These are phyloP conservation scores for Phytophthora sojae DNA, from an alignment of 352 stramenopile species.

Conservation along the genomic window DNA sequence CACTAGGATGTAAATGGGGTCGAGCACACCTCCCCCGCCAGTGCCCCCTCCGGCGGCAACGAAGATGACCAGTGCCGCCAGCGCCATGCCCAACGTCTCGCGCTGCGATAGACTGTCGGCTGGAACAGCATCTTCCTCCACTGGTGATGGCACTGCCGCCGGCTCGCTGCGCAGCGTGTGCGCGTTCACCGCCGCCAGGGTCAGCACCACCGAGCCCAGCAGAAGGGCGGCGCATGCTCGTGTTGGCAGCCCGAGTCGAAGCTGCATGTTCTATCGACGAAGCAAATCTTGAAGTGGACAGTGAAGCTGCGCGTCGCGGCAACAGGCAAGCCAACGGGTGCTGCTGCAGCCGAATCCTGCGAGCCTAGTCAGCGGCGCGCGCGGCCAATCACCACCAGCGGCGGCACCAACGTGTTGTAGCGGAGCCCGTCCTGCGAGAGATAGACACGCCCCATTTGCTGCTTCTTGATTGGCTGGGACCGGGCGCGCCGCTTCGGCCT, in stretches of 20 bases:
- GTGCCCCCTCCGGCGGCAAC: constrained; percentile 91
- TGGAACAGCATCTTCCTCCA: constrained; percentile 20
- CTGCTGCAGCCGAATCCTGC: constrained; percentile 12
- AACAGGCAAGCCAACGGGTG: not conserved
- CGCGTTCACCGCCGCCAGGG: not conserved
- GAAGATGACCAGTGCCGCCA: constrained; percentile 79
- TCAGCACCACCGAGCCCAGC: not conserved
- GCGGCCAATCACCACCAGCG: constrained; percentile 14
- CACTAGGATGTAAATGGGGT: constrained; percentile 97
- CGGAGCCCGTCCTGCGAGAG: not conserved
- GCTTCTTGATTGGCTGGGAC: constrained; percentile 19
- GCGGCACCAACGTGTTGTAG: not conserved
- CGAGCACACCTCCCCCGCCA: constrained; percentile 94
- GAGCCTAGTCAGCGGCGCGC: constrained; percentile 4
- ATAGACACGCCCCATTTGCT: not conserved
- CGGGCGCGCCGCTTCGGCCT: constrained; percentile 16
- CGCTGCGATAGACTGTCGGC: constrained; percentile 36
- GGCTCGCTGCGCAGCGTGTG: constrained; percentile 23
- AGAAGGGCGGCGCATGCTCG: constrained; percentile 1
- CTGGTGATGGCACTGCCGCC: not conserved
- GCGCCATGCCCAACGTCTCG: constrained; percentile 59
- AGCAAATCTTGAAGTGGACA: constrained; percentile 20
- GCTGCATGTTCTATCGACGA: not conserved
- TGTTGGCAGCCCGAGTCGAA: not conserved
- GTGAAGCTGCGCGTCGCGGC: not conserved